Base-by-base conservation (phyloP, 768 basidiomycete genomes). In the Pleurotus cornucopiae region DNA sequence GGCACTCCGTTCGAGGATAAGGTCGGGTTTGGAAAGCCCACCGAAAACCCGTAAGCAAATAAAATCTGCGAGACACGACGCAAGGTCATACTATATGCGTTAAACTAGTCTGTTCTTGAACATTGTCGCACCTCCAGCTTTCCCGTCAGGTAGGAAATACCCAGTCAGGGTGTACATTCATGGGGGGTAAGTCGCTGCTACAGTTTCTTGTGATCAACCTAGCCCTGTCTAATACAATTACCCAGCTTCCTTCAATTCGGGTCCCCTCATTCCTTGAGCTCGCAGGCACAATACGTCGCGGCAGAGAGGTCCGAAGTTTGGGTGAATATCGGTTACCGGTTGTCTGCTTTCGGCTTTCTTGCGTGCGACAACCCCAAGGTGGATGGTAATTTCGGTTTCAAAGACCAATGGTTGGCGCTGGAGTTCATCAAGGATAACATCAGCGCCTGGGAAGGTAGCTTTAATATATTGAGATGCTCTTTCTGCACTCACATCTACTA, bases 401-500 rank as follows among this genome's bases (percentile, higher is more conserved):
- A 90, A 67, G 89, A 91, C 63, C 88, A 88, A 62, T 91, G 89
- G 89, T 63, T 88, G 16, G 89, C 84, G 0, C 63, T 91, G n/a
- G 71, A 80, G 61, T 91, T 89, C 88, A 72, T 91, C 21, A 79
- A 73, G 46, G 79, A 79, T 14, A 88, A 91, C 61, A 88, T 91
- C 18, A 67, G 67, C 39, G 70, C 71, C 0, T 91, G 91, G 59
- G 90, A 89, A 67, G 89, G 88, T 82, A 63, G 53, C 30, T 34
- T 34, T 0, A 11, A 34, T 34, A 11, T 3, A 34, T 71, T n/a
- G 41, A 21, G 20, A n/a, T 54, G 2, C 12, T 4, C 14, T 53
- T 5, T 34, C 39, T 39, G 18, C 47, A 5, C 11, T 26, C 7
- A 18, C 30, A n/a, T 7, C 3, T 6, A 52, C 25, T 48, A 88